A percentile compares a stretch with the other conserved stretches of the same genome.
Evolutionary conservation across 164 flowering plant species (phyloP).

Genomic region (Vitis riparia): DNA sequence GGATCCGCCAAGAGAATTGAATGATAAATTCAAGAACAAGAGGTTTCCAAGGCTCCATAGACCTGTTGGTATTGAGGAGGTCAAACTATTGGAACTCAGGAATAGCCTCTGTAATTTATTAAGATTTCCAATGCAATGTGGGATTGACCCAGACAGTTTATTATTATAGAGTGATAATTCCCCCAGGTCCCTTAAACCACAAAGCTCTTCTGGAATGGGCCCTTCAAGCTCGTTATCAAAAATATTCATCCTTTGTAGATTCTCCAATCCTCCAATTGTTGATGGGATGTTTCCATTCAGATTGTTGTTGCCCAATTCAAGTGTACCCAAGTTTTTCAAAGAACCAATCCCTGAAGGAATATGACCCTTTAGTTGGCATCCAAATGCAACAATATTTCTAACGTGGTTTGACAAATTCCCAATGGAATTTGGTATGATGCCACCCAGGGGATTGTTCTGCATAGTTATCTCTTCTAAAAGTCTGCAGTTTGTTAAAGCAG

Average conservation of each 20-base stretch:
- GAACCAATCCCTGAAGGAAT: not conserved
- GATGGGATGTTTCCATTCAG: not conserved
- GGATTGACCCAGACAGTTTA: conserved; percentile 20
- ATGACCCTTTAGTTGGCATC: not conserved
- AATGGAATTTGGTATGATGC: no score
- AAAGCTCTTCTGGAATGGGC: conserved; percentile 16
- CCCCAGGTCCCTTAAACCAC: conserved; percentile 8
- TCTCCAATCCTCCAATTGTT: not conserved
- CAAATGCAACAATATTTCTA: not conserved
- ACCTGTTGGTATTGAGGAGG: conserved; percentile 11
- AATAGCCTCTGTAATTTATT: conserved; percentile 1
- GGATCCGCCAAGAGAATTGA: conserved; percentile 13
- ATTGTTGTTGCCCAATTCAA: not conserved
- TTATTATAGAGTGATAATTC: conserved; percentile 9
- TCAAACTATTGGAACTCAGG: conserved; percentile 14
- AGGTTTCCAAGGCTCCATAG: conserved; percentile 16
- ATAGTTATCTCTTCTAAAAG: no score
- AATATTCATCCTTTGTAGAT: conserved; percentile 15
- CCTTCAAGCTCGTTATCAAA: conserved; percentile 17
- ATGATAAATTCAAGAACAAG: conserved; percentile 14
- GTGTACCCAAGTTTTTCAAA: not conserved
- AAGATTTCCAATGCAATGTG: conserved; percentile 18
- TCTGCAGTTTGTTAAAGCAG: no score
- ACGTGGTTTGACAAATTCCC: no score
- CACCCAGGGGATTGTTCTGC: no score